A percentile compares a stretch with the other conserved stretches of the same genome.
Conservation (phyloP, 805 yeast species). For the Zygotorulaspora danielsina region DNA sequence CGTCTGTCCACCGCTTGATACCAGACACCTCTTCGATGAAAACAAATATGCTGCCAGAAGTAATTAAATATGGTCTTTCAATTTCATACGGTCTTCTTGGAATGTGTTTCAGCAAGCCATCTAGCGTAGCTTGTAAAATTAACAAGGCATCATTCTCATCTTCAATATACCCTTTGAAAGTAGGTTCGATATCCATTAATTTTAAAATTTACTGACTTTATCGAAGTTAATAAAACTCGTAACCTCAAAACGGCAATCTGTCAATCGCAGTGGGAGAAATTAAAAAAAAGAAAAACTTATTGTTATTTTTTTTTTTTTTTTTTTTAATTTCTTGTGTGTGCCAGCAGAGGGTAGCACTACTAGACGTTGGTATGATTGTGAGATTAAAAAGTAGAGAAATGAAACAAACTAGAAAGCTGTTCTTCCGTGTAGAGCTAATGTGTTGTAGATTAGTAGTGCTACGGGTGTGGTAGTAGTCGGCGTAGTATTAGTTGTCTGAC, state of each 20-base stretch:
- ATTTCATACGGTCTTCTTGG: slow-evolving; percentile 78
- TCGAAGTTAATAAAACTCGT: no score
- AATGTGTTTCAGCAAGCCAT: slow-evolving; percentile 55
- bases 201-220: not conserved
- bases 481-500: no score
- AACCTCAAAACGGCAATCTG: no score
- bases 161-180: slow-evolving; percentile 71
- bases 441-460: not conserved
- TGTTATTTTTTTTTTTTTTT: no score
- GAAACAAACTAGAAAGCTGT: not conserved
- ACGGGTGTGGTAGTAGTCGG: not conserved
- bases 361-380: not conserved
- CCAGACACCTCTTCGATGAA: slow-evolving; percentile 79
- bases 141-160: slow-evolving; percentile 80
- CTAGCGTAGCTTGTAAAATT: slow-evolving; percentile 73
- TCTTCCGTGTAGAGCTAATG: slow-evolving; percentile 1
- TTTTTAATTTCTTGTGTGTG: no score
- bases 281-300: no score
- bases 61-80: slow-evolving; percentile 62
- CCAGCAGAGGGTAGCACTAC: slow-evolving; percentile 1
- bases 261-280: no score
- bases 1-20: slow-evolving; percentile 94
- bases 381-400: slow-evolving; percentile 1
- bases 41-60: slow-evolving; percentile 77
- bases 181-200: slow-evolving; percentile 43